phyloP scores from a whole-genome alignment of 2,329 filamentous ascomycete species.

The Colletotrichum sp. region DNA sequence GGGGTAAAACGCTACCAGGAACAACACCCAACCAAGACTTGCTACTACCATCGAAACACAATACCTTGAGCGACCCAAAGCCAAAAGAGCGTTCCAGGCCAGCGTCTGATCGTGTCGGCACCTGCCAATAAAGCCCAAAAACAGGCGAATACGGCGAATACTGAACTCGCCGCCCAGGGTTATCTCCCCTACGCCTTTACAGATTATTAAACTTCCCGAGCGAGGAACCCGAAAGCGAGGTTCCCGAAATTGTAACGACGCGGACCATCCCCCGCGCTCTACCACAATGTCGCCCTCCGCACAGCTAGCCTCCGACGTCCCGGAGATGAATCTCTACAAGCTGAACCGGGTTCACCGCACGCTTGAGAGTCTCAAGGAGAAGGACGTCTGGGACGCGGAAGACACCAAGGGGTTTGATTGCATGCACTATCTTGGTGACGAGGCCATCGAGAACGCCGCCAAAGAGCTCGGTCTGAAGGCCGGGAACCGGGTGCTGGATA shows the following conservation, averaged over 20 bases:
- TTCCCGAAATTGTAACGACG: neutral
- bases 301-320: constrained; percentile 2
- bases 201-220: neutral
- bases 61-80: neutral
- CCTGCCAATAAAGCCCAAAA: neutral
- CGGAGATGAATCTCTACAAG: constrained; percentile 19
- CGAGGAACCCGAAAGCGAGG: neutral
- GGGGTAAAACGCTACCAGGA: neutral
- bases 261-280: neutral
- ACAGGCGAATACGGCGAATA: neutral
- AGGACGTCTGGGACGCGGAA: constrained; percentile 19
- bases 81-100: neutral
- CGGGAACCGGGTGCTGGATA: constrained; percentile 20
- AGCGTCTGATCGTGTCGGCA: neutral
- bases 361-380: constrained; percentile 5
- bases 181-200: neutral
- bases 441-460: constrained; percentile 22
- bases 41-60: neutral
- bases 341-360: constrained; percentile 8
- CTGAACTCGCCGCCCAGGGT: neutral
- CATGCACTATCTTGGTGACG: constrained; percentile 27
- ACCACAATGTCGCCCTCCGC: neutral
- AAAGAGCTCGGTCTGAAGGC: constrained; percentile 11
- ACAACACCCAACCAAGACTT: neutral
- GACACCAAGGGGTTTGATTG: constrained; percentile 26